Percentiles rank a stretch among this genome's conserved stretches.
Evolutionary conservation across 176 grass and related monocot genomes (phyloP).

Genomic region (Carex littledalei): DNA sequence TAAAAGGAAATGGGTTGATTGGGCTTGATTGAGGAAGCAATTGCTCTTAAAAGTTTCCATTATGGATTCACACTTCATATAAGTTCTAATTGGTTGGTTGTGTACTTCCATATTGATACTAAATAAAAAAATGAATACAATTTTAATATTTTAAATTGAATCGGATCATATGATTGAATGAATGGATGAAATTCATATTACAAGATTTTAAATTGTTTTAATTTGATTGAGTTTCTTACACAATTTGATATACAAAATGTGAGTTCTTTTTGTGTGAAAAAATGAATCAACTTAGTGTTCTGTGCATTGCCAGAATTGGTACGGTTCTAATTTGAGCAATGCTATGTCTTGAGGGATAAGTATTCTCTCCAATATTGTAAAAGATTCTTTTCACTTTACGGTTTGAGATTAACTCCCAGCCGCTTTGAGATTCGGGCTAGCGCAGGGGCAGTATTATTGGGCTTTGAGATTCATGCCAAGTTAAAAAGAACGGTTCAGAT

Average conservation of each 20-base stretch:
- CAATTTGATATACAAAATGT: not conserved
- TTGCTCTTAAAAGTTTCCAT: not conserved
- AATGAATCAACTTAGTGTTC: not conserved
- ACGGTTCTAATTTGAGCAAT: not conserved
- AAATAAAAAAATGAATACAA: too few relatives aligned
- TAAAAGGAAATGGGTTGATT: not conserved
- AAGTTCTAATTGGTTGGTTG: not conserved
- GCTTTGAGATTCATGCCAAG: too few relatives aligned
- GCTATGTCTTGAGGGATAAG: too few relatives aligned
- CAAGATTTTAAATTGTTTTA: not conserved
- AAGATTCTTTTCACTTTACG: too few relatives aligned
- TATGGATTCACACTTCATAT: not conserved
- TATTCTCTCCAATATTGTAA: too few relatives aligned
- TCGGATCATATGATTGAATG: not conserved
- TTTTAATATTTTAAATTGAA: not conserved
- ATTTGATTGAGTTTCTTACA: not conserved
- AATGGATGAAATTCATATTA: too few relatives aligned
- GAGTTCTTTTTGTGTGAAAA: not conserved
- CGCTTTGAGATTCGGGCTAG: too few relatives aligned
- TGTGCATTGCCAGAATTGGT: not conserved
- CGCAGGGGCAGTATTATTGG: too few relatives aligned
- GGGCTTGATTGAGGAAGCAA: constrained; percentile 3
- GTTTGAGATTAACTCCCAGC: too few relatives aligned
- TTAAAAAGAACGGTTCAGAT: too few relatives aligned
- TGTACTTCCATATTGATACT: not conserved